phyloP scores from a whole-genome alignment of 2,329 filamentous ascomycete genomes.

The Aureobasidium sp. region DNA sequence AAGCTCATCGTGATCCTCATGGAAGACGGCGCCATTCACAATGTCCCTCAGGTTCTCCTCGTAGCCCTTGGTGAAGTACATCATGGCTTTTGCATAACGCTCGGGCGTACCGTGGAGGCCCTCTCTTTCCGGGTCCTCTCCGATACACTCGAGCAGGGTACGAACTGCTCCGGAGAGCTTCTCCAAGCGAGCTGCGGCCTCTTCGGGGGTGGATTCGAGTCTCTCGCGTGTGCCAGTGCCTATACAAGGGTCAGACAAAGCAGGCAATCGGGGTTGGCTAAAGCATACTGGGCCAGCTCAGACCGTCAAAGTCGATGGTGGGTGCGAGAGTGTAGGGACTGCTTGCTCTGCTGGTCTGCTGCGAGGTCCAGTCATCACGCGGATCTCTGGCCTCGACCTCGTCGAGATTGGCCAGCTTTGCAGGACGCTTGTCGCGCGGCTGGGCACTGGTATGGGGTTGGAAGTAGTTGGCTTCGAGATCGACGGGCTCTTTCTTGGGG shows the following conservation, averaged over 20 bases:
- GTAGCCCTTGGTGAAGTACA: constrained; percentile 94
- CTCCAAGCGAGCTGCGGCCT: constrained; percentile 47
- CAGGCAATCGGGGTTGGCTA: neutral
- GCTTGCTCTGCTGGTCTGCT: constrained; percentile 38
- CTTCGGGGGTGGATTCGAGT: constrained; percentile 48
- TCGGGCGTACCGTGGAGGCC: constrained; percentile 61
- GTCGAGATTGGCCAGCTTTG: constrained; percentile 27
- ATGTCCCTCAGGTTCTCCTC: constrained; percentile 88
- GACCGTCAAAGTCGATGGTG: constrained; percentile 46
- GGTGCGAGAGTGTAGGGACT: constrained; percentile 44
- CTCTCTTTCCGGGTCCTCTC: constrained; percentile 56
- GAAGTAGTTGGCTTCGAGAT: constrained; percentile 28
- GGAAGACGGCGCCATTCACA: constrained; percentile 88
- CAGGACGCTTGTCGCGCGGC: constrained; percentile 11
- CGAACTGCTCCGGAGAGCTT: constrained; percentile 55
- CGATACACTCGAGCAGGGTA: constrained; percentile 57
- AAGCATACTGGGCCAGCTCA: constrained; percentile 46
- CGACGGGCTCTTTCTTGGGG: constrained; percentile 36
- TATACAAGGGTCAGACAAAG: constrained; percentile 22
- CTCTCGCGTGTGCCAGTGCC: constrained; percentile 56
- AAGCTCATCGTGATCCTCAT: constrained; percentile 93
- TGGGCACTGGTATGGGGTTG: neutral
- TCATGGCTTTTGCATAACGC: constrained; percentile 88
- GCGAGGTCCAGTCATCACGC: constrained; percentile 46
- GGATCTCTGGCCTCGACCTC: constrained; percentile 45